phyloP scores from a whole-genome alignment of 306 rosid genomes.

The Luffa acutangula region DNA sequence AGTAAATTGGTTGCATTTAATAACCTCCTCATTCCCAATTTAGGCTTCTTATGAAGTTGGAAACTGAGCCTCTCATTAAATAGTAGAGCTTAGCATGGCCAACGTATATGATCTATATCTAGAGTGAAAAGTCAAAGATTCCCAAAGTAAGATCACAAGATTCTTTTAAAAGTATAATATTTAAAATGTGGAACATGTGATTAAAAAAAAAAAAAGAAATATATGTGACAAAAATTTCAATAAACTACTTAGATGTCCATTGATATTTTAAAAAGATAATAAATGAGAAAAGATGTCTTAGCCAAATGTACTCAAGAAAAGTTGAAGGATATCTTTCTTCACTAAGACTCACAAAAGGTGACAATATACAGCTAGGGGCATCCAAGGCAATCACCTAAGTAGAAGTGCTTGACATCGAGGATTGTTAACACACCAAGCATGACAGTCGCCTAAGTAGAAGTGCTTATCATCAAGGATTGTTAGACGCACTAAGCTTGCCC shows the following conservation, averaged over 20 bases:
- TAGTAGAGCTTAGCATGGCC: neutral
- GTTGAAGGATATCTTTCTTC: neutral
- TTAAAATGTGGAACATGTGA: neutral
- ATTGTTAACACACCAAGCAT: neutral
- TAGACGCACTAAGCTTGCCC: neutral
- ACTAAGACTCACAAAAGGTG: neutral
- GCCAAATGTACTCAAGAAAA: neutral
- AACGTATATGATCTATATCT: neutral
- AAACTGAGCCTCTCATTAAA: neutral
- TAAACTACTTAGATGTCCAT: neutral
- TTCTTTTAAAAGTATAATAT: neutral
- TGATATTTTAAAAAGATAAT: neutral
- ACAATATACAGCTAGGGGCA: neutral
- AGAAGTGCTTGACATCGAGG: neutral
- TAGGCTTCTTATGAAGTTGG: neutral
- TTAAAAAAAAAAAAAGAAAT: neutral
- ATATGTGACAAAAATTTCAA: neutral
- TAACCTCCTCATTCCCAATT: neutral
- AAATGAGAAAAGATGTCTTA: neutral
- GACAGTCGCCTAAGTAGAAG: neutral
- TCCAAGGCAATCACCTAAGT: neutral
- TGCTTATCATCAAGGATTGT: neutral
- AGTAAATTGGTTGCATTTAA: neutral
- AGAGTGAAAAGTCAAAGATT: neutral
- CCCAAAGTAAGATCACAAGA: neutral